Base-by-base conservation (phyloP, 1,284 basidiomycete species). In the Coniferiporia sulphurascens region DNA sequence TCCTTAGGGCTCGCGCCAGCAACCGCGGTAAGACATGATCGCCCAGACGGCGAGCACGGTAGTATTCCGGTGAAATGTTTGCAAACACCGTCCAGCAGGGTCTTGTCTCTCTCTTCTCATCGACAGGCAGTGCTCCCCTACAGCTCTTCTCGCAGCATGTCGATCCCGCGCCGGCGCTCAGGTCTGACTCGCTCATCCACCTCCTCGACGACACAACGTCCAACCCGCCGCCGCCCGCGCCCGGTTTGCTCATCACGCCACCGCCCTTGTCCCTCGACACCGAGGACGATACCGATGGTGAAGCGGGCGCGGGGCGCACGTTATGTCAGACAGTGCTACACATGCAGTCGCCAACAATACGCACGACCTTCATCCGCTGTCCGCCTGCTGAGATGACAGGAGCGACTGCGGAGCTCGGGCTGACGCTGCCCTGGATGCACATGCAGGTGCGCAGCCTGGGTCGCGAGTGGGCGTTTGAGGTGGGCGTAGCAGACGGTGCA, bases 311-410 rank as follows among this genome's bases (percentile, higher is more conserved):
- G 59, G 78, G 80, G 27, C 75, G 81, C 66, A 58, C 74, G 62
- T 69, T 85, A n/a, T 68, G 79, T 68, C 86, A 89, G 66, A 83
- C 82, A 0, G 90, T 93, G 0, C 76, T 94, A n/a, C 91, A 94
- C 65, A 81, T 94, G 48, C 91, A 93, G 67, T 91, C 89, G 2
- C 89, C 90, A 7, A 83, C 83, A 1, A 69, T 91, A 35, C 77
- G 74, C 36, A 82, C 76, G 36, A 90, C 91, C 0, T 93, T 79
- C 67, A 84, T 93, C 54, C 83, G 82, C 22, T 85, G 78, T 69
- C 90, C 81, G 12, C 48, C 56, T 3, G 49, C 52, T 48, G 43
- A 59, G 43, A 36, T 9, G n/a, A 35, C 59, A 51, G 62, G 60
- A 43, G 53, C 52, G 57, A 52, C 44, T 63, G 48, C 27, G 13